These are phyloP conservation scores for Lasiodiplodia gonubiensis DNA, from an alignment of 2,329 filamentous ascomycete species.

Conservation along the genomic window DNA sequence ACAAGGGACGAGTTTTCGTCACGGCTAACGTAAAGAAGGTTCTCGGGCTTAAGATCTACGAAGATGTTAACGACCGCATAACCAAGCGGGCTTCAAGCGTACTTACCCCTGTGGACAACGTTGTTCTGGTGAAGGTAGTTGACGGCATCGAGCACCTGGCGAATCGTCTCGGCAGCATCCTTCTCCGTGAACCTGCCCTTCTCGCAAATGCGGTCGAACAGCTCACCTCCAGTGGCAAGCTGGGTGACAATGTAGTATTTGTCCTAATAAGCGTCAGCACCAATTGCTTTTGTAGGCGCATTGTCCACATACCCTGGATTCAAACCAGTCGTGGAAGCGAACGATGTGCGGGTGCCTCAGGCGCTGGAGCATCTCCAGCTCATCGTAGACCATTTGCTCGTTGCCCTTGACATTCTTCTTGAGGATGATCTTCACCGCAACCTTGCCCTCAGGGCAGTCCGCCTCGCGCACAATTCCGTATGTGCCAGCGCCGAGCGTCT, in stretches of 20 bases:
- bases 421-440: constrained; percentile 97
- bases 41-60: constrained; percentile 94
- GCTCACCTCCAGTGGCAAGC: constrained; percentile 90
- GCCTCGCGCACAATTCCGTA: constrained; percentile 98
- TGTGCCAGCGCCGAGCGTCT: constrained; percentile 92
- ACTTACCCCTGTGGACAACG: constrained; percentile 88
- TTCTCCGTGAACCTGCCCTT: constrained; percentile 98
- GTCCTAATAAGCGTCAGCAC: constrained; percentile 64
- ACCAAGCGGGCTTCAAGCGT: not conserved
- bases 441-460: constrained; percentile 81
- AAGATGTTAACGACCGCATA: constrained; percentile 33
- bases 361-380: constrained; percentile 89
- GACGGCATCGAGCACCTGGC: constrained; percentile 89
- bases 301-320: constrained; percentile 75
- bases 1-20: constrained; percentile 82
- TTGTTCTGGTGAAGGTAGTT: constrained; percentile 94
- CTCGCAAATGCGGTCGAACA: constrained; percentile 98
- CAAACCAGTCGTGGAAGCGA: constrained; percentile 98
- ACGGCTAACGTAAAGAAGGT: constrained; percentile 88
- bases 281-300: not conserved
- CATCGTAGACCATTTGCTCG: constrained; percentile 98
- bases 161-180: constrained; percentile 94
- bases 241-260: constrained; percentile 99
- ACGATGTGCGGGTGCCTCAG: constrained; percentile 96
- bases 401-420: constrained; percentile 99